Conservation (phyloP, 192 early-diverging fungal genomes). For the Ambispora gerdemannii region DNA sequence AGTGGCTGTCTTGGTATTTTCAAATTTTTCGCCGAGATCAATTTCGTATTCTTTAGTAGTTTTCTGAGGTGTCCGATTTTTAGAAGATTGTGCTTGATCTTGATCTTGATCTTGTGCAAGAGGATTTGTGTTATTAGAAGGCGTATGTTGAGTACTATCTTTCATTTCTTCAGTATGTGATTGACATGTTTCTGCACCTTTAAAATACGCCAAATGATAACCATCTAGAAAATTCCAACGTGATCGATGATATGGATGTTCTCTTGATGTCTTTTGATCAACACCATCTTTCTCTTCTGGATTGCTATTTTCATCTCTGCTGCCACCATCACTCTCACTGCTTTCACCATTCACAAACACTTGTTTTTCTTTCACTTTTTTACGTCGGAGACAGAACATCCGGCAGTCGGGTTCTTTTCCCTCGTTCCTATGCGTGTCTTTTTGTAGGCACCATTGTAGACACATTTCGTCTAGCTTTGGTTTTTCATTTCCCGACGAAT, state of each 20-base stretch:
- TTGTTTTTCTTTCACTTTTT: constrained; percentile 6
- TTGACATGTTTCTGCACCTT: constrained; percentile 23
- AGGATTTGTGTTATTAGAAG: too few relatives aligned
- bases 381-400: constrained; percentile 41
- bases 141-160: too few relatives aligned
- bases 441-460: constrained; percentile 28
- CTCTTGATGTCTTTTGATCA: constrained; percentile 10
- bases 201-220: constrained; percentile 33
- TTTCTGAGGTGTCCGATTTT: neutral
- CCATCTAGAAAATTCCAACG: constrained; percentile 40
- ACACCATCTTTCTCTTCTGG: neutral
- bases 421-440: constrained; percentile 6
- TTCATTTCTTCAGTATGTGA: constrained; percentile 35
- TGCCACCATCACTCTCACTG: neutral
- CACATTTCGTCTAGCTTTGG: constrained; percentile 37
- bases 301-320: neutral
- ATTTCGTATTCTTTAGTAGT: constrained; percentile 33
- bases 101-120: too few relatives aligned
- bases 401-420: constrained; percentile 30
- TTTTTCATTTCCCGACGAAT: neutral
- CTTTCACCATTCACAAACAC: neutral
- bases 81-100: too few relatives aligned
- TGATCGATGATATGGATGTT: neutral
- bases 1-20: constrained; percentile 33
- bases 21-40: constrained; percentile 36